Base-by-base conservation (phyloP, 1,284 basidiomycete genomes). In the Neonothopanus nambi region DNA sequence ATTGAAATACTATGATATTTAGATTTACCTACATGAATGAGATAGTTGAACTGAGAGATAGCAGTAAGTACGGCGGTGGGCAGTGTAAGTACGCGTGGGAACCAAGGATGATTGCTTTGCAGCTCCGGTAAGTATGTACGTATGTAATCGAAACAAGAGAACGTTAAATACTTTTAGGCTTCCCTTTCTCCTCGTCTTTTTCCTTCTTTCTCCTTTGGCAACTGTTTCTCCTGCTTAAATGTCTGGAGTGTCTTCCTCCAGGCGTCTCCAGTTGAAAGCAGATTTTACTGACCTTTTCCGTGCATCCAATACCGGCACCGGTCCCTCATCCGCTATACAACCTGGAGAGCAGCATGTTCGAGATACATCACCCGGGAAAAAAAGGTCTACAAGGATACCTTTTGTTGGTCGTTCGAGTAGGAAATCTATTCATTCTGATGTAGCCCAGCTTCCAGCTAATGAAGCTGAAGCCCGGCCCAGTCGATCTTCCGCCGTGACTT, bases 261-360 rank as follows among this genome's bases (percentile, higher is more conserved):
- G 67, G 58, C 74, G 77, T 56, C 63, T 72, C 30, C 73, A 75
- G 36, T 67, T 69, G 35, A 81, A 73, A 62, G 72, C 76, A 7
- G 80, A 81, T 55, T 58, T 82, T 24, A 68, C 79, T 23, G 79
- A 81, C 21, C 73, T 81, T 60, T 79, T 82, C 66, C 76, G 60
- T 35, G 61, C 70, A 54, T 62, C 66, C 24, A 50, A 55, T 7
- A 62, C 30, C 8, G 13, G 13, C 30, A 33, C 68, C 48, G 64
- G 69, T 33, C 65, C 66, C 33, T 49, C 63, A 51, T 59, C 68
- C 56, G 61, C 37, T 60, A 67, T 51, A n/a, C n/a, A n/a, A n/a
- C n/a, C n/a, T 33, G 30, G 30, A 33, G 30, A 33, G 13, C 30
- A 33, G 30, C 9, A 33, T 33, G 30, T 33, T 33, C 30, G 13